Percentiles rank a stretch among this genome's conserved stretches.
Evolutionary conservation across 2,329 filamentous ascomycete genomes (phyloP).

Genomic region (Fusarium paranaense): DNA sequence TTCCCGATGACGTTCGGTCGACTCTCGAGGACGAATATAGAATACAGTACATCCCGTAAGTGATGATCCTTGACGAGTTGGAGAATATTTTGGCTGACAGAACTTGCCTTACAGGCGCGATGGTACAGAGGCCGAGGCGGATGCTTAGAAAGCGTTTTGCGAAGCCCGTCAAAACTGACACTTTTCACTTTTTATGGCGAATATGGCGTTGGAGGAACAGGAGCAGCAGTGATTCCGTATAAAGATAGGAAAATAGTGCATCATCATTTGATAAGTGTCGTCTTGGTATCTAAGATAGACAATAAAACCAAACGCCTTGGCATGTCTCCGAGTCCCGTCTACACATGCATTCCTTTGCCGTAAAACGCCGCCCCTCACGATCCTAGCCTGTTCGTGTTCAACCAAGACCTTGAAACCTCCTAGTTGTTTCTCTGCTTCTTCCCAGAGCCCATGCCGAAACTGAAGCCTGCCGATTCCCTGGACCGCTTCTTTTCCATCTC

Average conservation of each 20-base stretch:
- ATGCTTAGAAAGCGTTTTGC: constrained; percentile 48
- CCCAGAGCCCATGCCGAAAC: constrained; percentile 57
- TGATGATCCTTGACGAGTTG: background rate
- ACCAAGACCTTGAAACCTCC: background rate
- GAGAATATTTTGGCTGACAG: constrained; percentile 13
- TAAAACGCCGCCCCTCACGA: background rate
- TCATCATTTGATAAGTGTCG: constrained; percentile 28
- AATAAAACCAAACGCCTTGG: constrained; percentile 35
- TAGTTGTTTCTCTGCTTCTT: constrained; percentile 63
- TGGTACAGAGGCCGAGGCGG: constrained; percentile 65
- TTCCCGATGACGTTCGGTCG: constrained; percentile 73
- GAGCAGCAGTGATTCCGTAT: constrained; percentile 22
- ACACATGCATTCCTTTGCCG: background rate
- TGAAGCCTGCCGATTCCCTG: constrained; percentile 60
- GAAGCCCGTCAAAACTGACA: constrained; percentile 6
- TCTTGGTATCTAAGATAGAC: constrained; percentile 48
- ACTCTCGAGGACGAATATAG: constrained; percentile 72
- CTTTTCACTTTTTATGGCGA: constrained; percentile 43
- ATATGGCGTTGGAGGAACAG: constrained; percentile 47
- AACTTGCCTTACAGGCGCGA: constrained; percentile 58
- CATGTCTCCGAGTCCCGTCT: constrained; percentile 9
- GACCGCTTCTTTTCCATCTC: constrained; percentile 79
- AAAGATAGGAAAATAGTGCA: constrained; percentile 9
- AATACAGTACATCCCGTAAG: constrained; percentile 73
- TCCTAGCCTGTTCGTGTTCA: background rate